phyloP scores from a whole-genome alignment of 192 early-diverging fungal genomes.

The Endogone sp. region DNA sequence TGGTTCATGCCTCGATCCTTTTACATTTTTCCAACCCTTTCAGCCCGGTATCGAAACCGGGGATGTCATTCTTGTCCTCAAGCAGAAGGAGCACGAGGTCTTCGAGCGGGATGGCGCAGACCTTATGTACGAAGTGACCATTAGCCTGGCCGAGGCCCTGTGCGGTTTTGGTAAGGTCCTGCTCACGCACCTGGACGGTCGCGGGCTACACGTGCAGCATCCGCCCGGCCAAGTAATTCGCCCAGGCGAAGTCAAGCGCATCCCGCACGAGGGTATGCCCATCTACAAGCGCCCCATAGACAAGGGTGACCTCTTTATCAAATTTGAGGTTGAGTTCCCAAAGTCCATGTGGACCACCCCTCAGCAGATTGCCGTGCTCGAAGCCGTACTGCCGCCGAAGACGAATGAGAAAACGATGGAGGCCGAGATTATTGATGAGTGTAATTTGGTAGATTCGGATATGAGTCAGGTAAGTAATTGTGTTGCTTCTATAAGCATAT shows the following conservation, averaged over 20 bases:
- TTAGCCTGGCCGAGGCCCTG: conserved; percentile 87
- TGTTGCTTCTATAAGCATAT: not conserved
- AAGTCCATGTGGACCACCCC: conserved; percentile 36
- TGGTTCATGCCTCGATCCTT: not conserved
- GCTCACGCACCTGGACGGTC: conserved; percentile 85
- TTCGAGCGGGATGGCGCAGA: conserved; percentile 84
- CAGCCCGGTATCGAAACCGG: conserved; percentile 83
- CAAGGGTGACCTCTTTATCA: conserved; percentile 86
- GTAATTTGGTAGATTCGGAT: conserved; percentile 33
- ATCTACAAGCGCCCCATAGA: conserved; percentile 60
- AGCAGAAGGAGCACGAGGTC: conserved; percentile 73
- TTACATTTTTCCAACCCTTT: conserved; percentile 3
- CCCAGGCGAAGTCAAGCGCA: conserved; percentile 84
- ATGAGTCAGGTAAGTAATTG: conserved; percentile 20
- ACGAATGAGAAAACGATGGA: conserved; percentile 12
- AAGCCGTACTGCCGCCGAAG: conserved; percentile 21
- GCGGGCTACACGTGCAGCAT: conserved; percentile 78
- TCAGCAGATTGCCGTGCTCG: conserved; percentile 23
- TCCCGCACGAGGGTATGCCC: conserved; percentile 93
- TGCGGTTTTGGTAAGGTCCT: conserved; percentile 83
- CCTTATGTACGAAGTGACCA: conserved; percentile 72
- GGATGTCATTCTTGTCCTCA: conserved; percentile 89
- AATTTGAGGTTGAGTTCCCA: conserved; percentile 88
- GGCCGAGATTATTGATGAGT: conserved; percentile 48
- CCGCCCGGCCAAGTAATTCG: conserved; percentile 80